Base-by-base conservation (phyloP, 805 yeast species). In the Wickerhamomyces hampshirensis region DNA sequence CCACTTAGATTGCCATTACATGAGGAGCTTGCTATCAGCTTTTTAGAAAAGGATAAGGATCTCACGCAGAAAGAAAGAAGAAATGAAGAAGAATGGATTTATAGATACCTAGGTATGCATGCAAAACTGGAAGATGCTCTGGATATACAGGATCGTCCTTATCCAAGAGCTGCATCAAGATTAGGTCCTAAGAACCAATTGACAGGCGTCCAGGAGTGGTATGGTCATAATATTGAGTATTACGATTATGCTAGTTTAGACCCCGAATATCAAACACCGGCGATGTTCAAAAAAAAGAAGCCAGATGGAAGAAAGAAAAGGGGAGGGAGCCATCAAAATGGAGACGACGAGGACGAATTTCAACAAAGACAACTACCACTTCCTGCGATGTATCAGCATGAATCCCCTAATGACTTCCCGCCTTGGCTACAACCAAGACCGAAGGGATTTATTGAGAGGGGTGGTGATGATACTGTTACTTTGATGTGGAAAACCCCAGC, bases 361-460 rank as follows among this genome's bases (percentile, higher is more conserved):
- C 51, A 18, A 8, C 49, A 50, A 3, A 33, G 33, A 5, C 56
- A 47, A 4, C 27, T 73, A 14, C 58, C 56, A n/a, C 39, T 77
- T 1, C 84, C 85, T 0, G 53, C 61, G 7, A 71, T 74, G 40
- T 76, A 33, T 48, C 50, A 60, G 40, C 63, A 66, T 34, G 36
- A 51, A 0, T 57, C 62, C 14, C 67, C 69, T 0, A 62, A 61
- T 32, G 77, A 76, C 0, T 75, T 66, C 37, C 89, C 89, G 0
- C 71, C 69, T 0, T 86, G 95, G 95, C 60, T 85, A 21, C 89
- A 82, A 53, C 83, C 80, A 4, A 64, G 80, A 41, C 95, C 95
- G 0, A 66, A 69, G 34, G 95, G 95, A 0, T 87, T 85, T 56
- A 63, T 84, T 6, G 95, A 87, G 50, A 69, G 98, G 50, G 97